Conservation (phyloP, 768 basidiomycete genomes). For the Boletus fagicola region DNA sequence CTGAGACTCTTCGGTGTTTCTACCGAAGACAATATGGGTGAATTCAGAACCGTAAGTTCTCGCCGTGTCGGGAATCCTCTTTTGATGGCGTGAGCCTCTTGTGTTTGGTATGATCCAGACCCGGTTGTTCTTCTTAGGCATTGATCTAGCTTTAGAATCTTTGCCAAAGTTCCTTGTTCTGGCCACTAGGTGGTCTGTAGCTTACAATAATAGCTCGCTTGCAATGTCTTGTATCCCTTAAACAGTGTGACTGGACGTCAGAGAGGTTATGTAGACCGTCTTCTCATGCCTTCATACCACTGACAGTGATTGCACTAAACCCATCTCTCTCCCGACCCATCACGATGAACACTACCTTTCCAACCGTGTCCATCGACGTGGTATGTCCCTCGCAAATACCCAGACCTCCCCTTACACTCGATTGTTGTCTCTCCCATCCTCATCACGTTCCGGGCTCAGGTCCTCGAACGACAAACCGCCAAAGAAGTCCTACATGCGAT, state of each 20-base stretch:
- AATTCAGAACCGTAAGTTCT: not conserved
- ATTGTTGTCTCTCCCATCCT: not conserved
- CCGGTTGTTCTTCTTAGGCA: not conserved
- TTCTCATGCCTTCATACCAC: not conserved
- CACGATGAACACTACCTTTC: constrained; percentile 28
- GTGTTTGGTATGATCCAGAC: not conserved
- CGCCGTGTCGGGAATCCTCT: not conserved
- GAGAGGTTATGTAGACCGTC: not conserved
- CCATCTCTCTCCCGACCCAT: not conserved
- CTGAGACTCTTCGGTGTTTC: not conserved
- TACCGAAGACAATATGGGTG: not conserved
- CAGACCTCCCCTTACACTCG: not conserved
- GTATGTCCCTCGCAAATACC: constrained; percentile 13
- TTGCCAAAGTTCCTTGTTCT: not conserved
- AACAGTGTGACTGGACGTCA: not conserved
- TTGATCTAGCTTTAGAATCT: not conserved
- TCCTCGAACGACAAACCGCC: constrained; percentile 67
- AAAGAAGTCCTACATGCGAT: constrained; percentile 75
- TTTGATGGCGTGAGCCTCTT: not conserved
- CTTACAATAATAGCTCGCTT: not conserved
- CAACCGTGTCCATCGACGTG: constrained; percentile 33
- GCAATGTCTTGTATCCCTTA: not conserved
- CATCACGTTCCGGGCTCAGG: constrained; percentile 39
- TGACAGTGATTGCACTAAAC: not conserved
- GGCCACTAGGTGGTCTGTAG: not conserved